Percentiles rank a stretch among this genome's conserved stretches.
Evolutionary conservation across 163 green algal species (phyloP).

Genomic region (Scenedesmus sp.): DNA sequence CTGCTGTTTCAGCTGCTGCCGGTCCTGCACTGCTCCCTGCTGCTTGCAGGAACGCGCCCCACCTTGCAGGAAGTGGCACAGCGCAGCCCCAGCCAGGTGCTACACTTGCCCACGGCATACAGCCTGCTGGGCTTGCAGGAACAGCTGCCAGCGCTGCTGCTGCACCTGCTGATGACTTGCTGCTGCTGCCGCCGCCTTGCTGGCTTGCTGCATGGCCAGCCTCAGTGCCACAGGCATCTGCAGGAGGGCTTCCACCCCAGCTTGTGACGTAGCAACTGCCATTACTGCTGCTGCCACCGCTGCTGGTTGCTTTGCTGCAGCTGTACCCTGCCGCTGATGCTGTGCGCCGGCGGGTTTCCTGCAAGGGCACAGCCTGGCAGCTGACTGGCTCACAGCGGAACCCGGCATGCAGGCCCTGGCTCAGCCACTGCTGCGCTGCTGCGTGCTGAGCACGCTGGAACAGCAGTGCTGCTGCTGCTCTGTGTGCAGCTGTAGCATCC

Average conservation of each 20-base stretch:
- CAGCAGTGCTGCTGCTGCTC: conserved; percentile 24
- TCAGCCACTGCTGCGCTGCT: conserved; percentile 14
- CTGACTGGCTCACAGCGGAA: not conserved
- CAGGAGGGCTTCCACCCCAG: not conserved
- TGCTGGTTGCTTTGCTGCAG: not conserved
- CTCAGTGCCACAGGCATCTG: no score
- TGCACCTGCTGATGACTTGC: not conserved
- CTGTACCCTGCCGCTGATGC: no score
- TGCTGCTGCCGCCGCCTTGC: not conserved
- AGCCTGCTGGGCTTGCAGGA: not conserved
- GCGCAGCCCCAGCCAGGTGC: not conserved
- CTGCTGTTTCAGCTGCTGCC: conserved; percentile 10
- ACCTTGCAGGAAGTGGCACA: not conserved
- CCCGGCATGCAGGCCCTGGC: conserved; percentile 19
- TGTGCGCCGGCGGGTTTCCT: not conserved
- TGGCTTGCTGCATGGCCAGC: not conserved
- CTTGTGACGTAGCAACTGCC: not conserved
- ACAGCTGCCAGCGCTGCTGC: not conserved
- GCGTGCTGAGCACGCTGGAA: conserved; percentile 8
- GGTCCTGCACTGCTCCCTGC: not conserved
- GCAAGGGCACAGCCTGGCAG: not conserved
- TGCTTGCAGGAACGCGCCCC: not conserved
- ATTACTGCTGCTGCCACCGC: not conserved
- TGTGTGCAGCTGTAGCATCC: not conserved
- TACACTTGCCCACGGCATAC: not conserved